Percentiles rank a stretch among this genome's conserved stretches.
Evolutionary conservation across 768 basidiomycete genomes (phyloP).

Genomic region (Chlorophyllum brunneum): DNA sequence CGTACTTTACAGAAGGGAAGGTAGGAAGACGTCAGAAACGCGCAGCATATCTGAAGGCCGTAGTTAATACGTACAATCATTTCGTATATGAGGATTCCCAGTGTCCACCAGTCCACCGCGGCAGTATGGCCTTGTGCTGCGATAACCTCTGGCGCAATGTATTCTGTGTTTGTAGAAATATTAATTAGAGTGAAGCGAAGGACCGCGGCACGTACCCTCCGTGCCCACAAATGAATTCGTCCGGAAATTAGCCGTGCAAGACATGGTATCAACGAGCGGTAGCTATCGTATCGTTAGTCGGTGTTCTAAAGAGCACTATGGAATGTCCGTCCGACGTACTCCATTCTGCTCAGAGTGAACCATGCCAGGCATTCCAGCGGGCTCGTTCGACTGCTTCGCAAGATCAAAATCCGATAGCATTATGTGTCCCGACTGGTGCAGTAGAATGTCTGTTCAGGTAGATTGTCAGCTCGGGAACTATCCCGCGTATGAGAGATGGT

Average conservation of each 20-base stretch:
- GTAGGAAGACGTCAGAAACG: constrained; percentile 28
- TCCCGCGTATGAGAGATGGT: constrained; percentile 14
- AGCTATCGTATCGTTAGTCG: constrained; percentile 43
- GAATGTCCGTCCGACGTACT: constrained; percentile 42
- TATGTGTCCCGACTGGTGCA: constrained; percentile 98
- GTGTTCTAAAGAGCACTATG: constrained; percentile 12
- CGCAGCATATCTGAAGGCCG: constrained; percentile 31
- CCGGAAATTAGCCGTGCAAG: constrained; percentile 95
- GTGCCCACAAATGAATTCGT: constrained; percentile 99
- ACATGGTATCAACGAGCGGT: constrained; percentile 93
- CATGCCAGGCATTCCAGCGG: constrained; percentile 80
- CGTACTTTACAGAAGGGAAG: constrained; percentile 59
- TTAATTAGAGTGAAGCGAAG: constrained; percentile 16
- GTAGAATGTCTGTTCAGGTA: constrained; percentile 73
- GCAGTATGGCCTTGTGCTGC: constrained; percentile 95
- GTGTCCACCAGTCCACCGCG: constrained; percentile 99
- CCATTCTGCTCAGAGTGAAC: constrained; percentile 89
- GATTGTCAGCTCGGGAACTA: constrained; percentile 15
- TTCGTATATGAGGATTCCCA: constrained; percentile 97
- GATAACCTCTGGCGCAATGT: constrained; percentile 99
- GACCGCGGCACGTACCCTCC: constrained; percentile 62
- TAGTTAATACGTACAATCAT: constrained; percentile 80
- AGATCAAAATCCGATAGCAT: constrained; percentile 99
- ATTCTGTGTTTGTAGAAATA: constrained; percentile 54
- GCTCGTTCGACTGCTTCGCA: constrained; percentile 90